Percentiles rank a stretch among this genome's conserved stretches.
Evolutionary conservation across 1,139 yeast species (phyloP).

Genomic region (Hansenula anomala): DNA sequence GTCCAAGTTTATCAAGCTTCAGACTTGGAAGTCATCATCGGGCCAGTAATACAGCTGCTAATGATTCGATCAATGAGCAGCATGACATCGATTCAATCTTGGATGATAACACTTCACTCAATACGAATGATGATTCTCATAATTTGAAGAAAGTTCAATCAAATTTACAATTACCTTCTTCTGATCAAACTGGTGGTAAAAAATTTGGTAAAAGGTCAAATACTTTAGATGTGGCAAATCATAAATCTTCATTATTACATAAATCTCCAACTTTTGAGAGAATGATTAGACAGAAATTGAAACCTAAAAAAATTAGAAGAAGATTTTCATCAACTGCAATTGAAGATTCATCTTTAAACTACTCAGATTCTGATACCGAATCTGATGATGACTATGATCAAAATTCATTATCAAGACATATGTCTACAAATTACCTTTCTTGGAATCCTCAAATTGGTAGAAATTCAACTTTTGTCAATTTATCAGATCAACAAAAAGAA

Average conservation of each 20-base stretch:
- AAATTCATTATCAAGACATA: constrained; percentile 23
- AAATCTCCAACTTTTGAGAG: constrained; percentile 43
- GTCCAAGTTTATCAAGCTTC: constrained; percentile 13
- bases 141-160: constrained; percentile 30
- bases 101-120: not conserved
- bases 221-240: constrained; percentile 38
- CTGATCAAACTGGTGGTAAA: constrained; percentile 32
- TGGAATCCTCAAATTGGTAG: constrained; percentile 93
- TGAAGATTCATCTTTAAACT: constrained; percentile 16
- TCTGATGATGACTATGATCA: constrained; percentile 17
- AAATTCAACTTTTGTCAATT: constrained; percentile 83
- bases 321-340: constrained; percentile 19
- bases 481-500: constrained; percentile 80
- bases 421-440: constrained; percentile 67
- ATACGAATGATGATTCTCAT: not conserved
- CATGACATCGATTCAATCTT: constrained; percentile 11
- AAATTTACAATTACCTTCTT: constrained; percentile 31
- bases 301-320: constrained; percentile 19
- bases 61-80: constrained; percentile 21
- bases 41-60: constrained; percentile 1
- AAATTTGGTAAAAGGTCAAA: constrained; percentile 39
- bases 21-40: not conserved
- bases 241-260: constrained; percentile 23
- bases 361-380: constrained; percentile 19
- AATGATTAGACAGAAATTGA: constrained; percentile 29